These are phyloP conservation scores for Lachnellula arida DNA, from an alignment of 2,329 filamentous ascomycete species.

Conservation along the genomic window DNA sequence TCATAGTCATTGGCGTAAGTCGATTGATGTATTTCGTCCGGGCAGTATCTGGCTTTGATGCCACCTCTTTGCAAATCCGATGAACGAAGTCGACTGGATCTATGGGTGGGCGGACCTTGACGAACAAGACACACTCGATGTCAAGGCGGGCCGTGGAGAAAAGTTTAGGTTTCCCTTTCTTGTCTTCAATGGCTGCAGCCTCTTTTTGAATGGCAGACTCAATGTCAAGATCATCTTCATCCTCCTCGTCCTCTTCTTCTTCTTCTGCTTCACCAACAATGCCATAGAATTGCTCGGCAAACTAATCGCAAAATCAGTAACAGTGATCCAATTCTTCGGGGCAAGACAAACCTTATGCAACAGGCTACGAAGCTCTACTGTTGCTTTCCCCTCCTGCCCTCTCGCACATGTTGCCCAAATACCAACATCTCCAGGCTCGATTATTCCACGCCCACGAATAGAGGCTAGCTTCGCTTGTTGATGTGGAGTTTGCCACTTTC, in stretches of 20 bases:
- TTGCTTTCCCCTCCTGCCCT: slow-evolving; percentile 65
- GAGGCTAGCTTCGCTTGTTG: slow-evolving; percentile 47
- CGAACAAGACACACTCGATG: slow-evolving; percentile 60
- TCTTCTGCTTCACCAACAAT: slow-evolving; percentile 34
- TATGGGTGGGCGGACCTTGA: slow-evolving; percentile 51
- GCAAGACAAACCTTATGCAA: slow-evolving; percentile 58
- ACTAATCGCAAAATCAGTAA: slow-evolving; percentile 40
- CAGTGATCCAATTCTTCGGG: slow-evolving; percentile 6
- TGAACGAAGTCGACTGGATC: slow-evolving; percentile 51
- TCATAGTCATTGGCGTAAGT: slow-evolving; percentile 50
- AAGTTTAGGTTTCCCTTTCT: slow-evolving; percentile 35
- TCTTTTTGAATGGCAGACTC: slow-evolving; percentile 70
- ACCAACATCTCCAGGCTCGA: slow-evolving; percentile 66
- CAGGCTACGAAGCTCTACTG: slow-evolving; percentile 60
- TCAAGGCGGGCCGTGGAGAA: slow-evolving; percentile 51
- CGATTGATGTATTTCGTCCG: slow-evolving; percentile 56
- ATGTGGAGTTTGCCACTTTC: slow-evolving; percentile 58
- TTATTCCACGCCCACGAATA: slow-evolving; percentile 39
- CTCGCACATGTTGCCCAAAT: slow-evolving; percentile 76
- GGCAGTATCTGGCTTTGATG: slow-evolving; percentile 38
- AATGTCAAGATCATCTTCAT: slow-evolving; percentile 53
- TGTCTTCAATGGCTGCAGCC: slow-evolving; percentile 55
- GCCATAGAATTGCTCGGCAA: slow-evolving; percentile 58
- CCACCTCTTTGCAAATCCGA: slow-evolving; percentile 52
- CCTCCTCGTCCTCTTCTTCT: slow-evolving; percentile 34